Percentiles rank a stretch among this genome's conserved stretches.
These are phyloP conservation scores for Phycomyces blakesleeanus DNA, from an alignment of 192 early-diverging fungal genomes.

Conservation along the genomic window DNA sequence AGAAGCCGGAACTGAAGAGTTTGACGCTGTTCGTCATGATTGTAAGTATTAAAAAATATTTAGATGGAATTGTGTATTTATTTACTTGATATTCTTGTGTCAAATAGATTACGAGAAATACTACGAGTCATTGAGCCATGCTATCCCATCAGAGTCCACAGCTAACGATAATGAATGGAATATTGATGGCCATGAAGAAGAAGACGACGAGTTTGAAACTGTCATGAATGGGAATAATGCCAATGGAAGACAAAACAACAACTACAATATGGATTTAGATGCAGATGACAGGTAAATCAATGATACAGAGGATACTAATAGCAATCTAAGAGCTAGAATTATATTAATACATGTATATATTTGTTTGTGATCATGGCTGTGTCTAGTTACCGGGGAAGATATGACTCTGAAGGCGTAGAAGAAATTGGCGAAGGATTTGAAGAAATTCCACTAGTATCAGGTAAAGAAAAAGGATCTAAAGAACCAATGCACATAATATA, in stretches of 20 bases:
- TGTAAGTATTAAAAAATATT: conserved; percentile 31
- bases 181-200: conserved; percentile 5
- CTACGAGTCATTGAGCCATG: conserved; percentile 31
- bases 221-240: not conserved
- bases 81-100: not conserved
- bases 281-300: too few relatives aligned
- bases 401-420: conserved; percentile 15
- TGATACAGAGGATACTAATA: too few relatives aligned
- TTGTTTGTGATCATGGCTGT: too few relatives aligned
- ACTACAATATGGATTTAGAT: too few relatives aligned
- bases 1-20: conserved; percentile 32
- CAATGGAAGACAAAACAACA: conserved; percentile 8
- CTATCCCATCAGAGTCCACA: conserved; percentile 11
- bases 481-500: too few relatives aligned
- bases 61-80: not conserved
- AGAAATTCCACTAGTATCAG: conserved; percentile 29
- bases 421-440: conserved; percentile 21
- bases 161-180: conserved; percentile 5
- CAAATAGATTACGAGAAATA: conserved; percentile 26
- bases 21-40: conserved; percentile 40
- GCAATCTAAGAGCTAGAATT: too few relatives aligned
- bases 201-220: conserved; percentile 19
- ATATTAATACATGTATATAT: too few relatives aligned
- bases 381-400: not conserved
- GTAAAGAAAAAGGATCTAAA: conserved; percentile 7